Evolutionary conservation across 495 filamentous ascomycete species (phyloP), one percentile per base, ranked within the genome.

Genomic region (Friedmanniomyces simplex): DNA sequence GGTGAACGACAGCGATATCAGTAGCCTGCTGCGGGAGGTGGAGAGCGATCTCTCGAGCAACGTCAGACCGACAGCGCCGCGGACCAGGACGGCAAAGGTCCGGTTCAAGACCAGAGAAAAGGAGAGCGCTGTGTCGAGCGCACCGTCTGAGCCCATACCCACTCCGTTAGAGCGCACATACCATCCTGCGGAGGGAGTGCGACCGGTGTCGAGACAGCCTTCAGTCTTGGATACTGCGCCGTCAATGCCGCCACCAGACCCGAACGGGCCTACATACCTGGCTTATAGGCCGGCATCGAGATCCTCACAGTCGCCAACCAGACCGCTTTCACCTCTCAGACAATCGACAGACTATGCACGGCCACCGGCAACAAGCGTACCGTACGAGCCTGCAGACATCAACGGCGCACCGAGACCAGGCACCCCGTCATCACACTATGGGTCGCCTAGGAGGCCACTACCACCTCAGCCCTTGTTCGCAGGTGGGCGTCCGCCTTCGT

Each of bases 341-440:
- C 74, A 67, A 52, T 76, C 76, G 5, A 73, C 80, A 4, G 85
- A 90, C 46, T 90, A 81, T 64, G 68, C 72, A 2, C 76, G 85
- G 39, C 88, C 86, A 2, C 86, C 87, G 11, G 81, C 84, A 10
- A 78, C 83, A 0, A 79, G 74, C 60, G 72, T 82, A 22, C 70
- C 82, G 20, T 98, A 93, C 67, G 93, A 96, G 66, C 87, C 89
- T 0, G 78, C 82, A 18, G 89, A 96, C 64, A 68, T 96, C 52
- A 93, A 96, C 66, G 93, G 93, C 8, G 88, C 80, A 39, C 91
- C 93, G 10, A 74, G 93, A 58, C 93, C 93, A 13, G 93, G 93
- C 1, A 95, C 91, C 1, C 88, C 93, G 10, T 86, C 89, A 3
- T 88, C 87, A 37, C 78, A 81, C 63, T 96, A 96, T 66, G 86